Percentiles rank a stretch among this genome's conserved stretches.
Evolutionary conservation across 2,329 filamentous ascomycete genomes (phyloP).

Genomic region (Claviceps sp.): DNA sequence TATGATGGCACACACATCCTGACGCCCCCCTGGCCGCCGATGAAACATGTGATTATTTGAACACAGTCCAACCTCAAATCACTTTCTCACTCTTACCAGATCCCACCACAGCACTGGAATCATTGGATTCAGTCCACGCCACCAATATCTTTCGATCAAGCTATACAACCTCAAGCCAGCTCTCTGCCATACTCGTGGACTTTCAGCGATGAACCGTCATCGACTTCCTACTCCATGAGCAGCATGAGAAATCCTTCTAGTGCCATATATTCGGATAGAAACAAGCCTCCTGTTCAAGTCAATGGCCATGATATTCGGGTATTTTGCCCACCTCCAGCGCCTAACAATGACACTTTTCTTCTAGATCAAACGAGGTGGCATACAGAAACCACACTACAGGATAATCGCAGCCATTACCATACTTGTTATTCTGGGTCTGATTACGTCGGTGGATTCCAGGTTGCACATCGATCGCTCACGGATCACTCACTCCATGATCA

Average conservation of each 20-base stretch:
- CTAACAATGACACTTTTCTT: constrained; percentile 17
- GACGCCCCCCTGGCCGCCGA: constrained; percentile 57
- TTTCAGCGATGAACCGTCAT: not conserved
- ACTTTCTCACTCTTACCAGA: constrained; percentile 6
- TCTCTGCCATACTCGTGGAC: not conserved
- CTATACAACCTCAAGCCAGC: not conserved
- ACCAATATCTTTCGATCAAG: not conserved
- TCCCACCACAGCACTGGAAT: constrained; percentile 6
- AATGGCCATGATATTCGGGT: constrained; percentile 25
- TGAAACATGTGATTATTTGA: constrained; percentile 73
- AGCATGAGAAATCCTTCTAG: constrained; percentile 1
- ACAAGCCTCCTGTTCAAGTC: constrained; percentile 21
- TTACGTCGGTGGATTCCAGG: not conserved
- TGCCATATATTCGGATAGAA: constrained; percentile 9
- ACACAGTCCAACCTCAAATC: constrained; percentile 19
- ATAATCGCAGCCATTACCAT: constrained; percentile 2
- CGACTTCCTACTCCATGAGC: not conserved
- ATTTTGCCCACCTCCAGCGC: constrained; percentile 23
- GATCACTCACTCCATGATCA: not conserved
- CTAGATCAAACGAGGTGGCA: constrained; percentile 17
- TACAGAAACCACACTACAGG: constrained; percentile 5
- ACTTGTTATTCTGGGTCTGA: not conserved
- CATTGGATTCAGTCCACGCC: constrained; percentile 1
- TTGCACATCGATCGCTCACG: not conserved
- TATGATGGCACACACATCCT: constrained; percentile 77